Evolutionary conservation across 1,284 basidiomycete species (phyloP).

Genomic region (Ustilago lituana): DNA sequence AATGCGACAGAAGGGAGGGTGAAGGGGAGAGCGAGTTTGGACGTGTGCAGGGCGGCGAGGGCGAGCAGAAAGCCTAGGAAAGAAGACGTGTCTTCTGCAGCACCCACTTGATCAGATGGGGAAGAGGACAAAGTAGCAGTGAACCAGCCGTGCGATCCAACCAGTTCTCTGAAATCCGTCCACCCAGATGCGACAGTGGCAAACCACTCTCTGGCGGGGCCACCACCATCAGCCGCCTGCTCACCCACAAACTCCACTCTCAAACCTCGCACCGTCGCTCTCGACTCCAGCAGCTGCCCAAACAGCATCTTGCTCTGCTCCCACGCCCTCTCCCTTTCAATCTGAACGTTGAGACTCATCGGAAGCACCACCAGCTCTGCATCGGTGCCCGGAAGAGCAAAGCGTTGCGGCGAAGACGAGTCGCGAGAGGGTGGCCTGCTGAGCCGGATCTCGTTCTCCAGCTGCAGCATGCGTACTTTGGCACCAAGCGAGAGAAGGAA

Average conservation of each 20-base stretch:
- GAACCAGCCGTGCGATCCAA: conserved; percentile 30
- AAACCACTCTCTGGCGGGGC: conserved; percentile 56
- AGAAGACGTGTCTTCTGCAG: conserved; percentile 9
- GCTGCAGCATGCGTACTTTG: conserved; percentile 48
- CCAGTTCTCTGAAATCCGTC: neutral
- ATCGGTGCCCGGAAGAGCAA: neutral
- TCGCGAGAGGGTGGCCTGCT: neutral
- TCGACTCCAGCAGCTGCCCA: conserved; percentile 25
- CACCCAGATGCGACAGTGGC: conserved; percentile 34
- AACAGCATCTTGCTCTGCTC: conserved; percentile 28
- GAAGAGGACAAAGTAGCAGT: too few relatives aligned
- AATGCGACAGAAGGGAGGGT: conserved; percentile 26
- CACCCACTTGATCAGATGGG: neutral
- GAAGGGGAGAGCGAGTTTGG: conserved; percentile 44
- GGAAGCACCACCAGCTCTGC: conserved; percentile 23
- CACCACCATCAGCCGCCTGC: conserved; percentile 54
- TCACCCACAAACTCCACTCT: conserved; percentile 50
- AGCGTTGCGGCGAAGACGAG: neutral
- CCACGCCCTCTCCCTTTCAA: conserved; percentile 20
- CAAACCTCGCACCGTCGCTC: conserved; percentile 22
- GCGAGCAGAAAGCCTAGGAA: conserved; percentile 49
- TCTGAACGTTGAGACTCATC: conserved; percentile 16
- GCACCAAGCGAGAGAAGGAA: conserved; percentile 48
- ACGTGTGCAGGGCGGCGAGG: conserved; percentile 46
- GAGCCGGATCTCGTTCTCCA: conserved; percentile 47